Percentiles rank a stretch among this genome's conserved stretches.
Conservation (phyloP, 768 basidiomycete species). For the Leccinum boreale region DNA sequence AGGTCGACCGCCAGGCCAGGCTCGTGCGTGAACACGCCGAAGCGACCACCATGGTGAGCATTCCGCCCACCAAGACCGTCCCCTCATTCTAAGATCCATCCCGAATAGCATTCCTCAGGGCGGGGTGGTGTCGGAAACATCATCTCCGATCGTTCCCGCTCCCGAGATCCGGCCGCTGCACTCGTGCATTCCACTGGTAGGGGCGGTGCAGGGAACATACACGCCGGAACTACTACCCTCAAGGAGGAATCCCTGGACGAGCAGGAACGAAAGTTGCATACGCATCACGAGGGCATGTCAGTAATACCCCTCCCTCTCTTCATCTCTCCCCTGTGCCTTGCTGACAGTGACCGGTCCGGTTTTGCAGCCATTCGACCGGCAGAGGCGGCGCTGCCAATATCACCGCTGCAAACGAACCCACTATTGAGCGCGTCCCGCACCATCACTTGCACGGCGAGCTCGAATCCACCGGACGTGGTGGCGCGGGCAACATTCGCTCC, state of each 20-base stretch:
- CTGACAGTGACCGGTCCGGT: neutral
- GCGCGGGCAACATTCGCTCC: slow-evolving; percentile 57
- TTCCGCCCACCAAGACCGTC: neutral
- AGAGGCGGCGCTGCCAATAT: slow-evolving; percentile 69
- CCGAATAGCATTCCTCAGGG: slow-evolving; percentile 52
- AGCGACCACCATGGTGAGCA: slow-evolving; percentile 34
- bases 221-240: slow-evolving; percentile 22
- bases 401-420: slow-evolving; percentile 36
- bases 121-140: slow-evolving; percentile 69
- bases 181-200: slow-evolving; percentile 51
- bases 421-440: slow-evolving; percentile 33
- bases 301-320: slow-evolving; percentile 16
- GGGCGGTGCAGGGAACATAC: slow-evolving; percentile 63
- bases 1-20: slow-evolving; percentile 23
- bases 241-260: slow-evolving; percentile 29
- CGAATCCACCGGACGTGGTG: slow-evolving; percentile 55
- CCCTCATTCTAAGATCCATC: neutral
- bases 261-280: slow-evolving; percentile 32
- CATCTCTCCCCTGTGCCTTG: neutral
- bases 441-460: slow-evolving; percentile 23
- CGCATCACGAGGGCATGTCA: slow-evolving; percentile 38
- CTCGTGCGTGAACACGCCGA: slow-evolving; percentile 29
- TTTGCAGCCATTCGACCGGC: slow-evolving; percentile 58
- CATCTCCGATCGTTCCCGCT: slow-evolving; percentile 46
- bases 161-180: slow-evolving; percentile 34